Base-by-base conservation (phyloP, 2,329 filamentous ascomycete species). In the Eurotiales sp. region DNA sequence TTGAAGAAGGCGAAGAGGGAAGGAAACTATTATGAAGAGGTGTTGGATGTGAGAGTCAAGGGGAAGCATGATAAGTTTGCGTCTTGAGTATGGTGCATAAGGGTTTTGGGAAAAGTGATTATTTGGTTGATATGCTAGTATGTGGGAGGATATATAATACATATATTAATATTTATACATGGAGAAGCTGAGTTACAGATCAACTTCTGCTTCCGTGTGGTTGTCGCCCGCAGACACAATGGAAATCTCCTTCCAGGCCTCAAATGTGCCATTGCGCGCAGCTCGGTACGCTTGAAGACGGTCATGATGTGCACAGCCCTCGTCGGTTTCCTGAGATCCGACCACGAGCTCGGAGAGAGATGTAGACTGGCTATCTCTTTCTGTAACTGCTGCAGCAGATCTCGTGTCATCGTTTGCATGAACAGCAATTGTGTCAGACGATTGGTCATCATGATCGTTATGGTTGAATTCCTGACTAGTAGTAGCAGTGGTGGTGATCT, bases 41-140 rank as follows among this genome's bases (percentile, higher is more conserved):
- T 96, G 63, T 72, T 97, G 58, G 85, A 95, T 71, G 76, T 96
- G 50, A 93, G 92, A 70, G 86, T 93, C 25, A 96, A 96, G 75
- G 85, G 84, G 51, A 96, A 95, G 73, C 91, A 95, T 72, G 90
- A 96, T 72, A 95, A 95, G 69, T 96, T 75, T 64, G 72, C 71
- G 40, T 73, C 64, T 25, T 64, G 46, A 60, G n/a, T n/a, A n/a
- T n/a, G n/a, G n/a, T n/a, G n/a, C n/a, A n/a, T n/a, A n/a, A n/a
- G n/a, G n/a, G n/a, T n/a, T n/a, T n/a, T n/a, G n/a, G n/a, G n/a
- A n/a, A n/a, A n/a, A n/a, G n/a, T n/a, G n/a, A n/a, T n/a, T n/a
- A n/a, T n/a, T n/a, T n/a, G n/a, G n/a, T n/a, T n/a, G n/a, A n/a
- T n/a, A n/a, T n/a, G n/a, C n/a, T n/a, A n/a, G n/a, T n/a, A n/a